phyloP scores from a whole-genome alignment of 495 filamentous ascomycete genomes.

The Lepidopterella palustris region DNA sequence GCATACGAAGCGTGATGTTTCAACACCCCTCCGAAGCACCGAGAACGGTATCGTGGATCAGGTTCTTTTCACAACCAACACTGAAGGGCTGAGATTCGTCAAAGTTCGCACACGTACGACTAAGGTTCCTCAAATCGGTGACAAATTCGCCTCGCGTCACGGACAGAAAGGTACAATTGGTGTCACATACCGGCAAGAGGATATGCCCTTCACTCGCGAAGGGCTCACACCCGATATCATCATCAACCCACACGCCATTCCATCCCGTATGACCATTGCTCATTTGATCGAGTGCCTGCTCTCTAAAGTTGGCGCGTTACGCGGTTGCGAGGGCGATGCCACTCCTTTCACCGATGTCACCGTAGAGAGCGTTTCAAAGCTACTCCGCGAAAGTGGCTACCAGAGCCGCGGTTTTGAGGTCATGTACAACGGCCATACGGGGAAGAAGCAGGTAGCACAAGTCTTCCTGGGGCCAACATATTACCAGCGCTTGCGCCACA shows the following conservation, averaged over 20 bases:
- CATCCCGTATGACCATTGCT: slow-evolving; percentile 99
- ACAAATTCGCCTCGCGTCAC: slow-evolving; percentile 99
- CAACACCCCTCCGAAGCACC: slow-evolving; percentile 86
- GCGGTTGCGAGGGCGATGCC: slow-evolving; percentile 91
- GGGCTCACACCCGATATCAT: slow-evolving; percentile 92
- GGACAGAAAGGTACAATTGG: slow-evolving; percentile 99
- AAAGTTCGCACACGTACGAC: slow-evolving; percentile 97
- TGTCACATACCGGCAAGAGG: slow-evolving; percentile 93
- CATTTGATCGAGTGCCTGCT: slow-evolving; percentile 99
- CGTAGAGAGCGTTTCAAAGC: slow-evolving; percentile 81
- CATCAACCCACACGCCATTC: slow-evolving; percentile 99
- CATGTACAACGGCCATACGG: slow-evolving; percentile 98
- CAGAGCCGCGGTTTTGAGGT: slow-evolving; percentile 96
- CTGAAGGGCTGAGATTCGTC: slow-evolving; percentile 82
- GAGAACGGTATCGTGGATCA: slow-evolving; percentile 95
- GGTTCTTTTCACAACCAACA: slow-evolving; percentile 87
- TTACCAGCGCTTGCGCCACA: slow-evolving; percentile 96
- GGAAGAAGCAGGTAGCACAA: slow-evolving; percentile 83
- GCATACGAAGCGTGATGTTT: slow-evolving; percentile 90
- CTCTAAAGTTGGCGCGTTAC: slow-evolving; percentile 85
- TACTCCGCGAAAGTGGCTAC: slow-evolving; percentile 88
- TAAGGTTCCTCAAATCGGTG: slow-evolving; percentile 96
- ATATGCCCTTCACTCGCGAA: slow-evolving; percentile 96
- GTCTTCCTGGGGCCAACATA: slow-evolving; percentile 97
- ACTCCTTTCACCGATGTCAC: slow-evolving; percentile 98